Evolutionary conservation across 106 monocot species (phyloP).

Genomic region (Allium cepa): DNA sequence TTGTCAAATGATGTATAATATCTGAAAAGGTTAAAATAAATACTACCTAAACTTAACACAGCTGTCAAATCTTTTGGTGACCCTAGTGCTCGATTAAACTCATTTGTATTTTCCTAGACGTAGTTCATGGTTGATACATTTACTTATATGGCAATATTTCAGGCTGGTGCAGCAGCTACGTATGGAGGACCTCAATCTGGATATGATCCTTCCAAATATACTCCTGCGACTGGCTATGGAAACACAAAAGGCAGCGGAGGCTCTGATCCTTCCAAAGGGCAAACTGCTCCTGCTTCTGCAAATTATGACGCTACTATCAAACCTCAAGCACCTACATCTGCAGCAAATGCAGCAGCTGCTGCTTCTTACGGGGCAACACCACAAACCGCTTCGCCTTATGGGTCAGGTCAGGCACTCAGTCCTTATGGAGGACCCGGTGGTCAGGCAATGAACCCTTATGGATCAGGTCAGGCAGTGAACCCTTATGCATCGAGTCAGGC

Average conservation of each 20-base stretch:
- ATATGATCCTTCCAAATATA: constrained; percentile 12
- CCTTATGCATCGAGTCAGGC: no score
- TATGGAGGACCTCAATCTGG: constrained; percentile 28
- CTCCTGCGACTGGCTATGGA: constrained; percentile 9
- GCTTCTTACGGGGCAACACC: background rate
- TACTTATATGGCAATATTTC: background rate
- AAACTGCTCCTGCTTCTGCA: constrained; percentile 16
- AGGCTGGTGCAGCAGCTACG: constrained; percentile 17
- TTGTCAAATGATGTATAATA: no score
- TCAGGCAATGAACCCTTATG: no score
- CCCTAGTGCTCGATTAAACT: background rate
- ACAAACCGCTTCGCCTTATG: constrained; percentile 4
- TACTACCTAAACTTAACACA: background rate
- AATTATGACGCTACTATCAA: constrained; percentile 21
- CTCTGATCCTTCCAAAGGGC: constrained; percentile 33
- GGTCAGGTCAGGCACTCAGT: constrained; percentile 4
- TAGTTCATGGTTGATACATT: background rate
- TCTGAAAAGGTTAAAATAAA: background rate
- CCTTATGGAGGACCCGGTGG: background rate
- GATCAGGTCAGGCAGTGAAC: no score
- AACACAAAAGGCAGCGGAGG: constrained; percentile 17
- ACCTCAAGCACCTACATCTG: constrained; percentile 7
- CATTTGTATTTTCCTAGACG: background rate
- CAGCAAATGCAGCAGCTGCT: constrained; percentile 9
- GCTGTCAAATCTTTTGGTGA: background rate